Conservation (phyloP, 208 protist genomes). For the Leishmania braziliensis region DNA sequence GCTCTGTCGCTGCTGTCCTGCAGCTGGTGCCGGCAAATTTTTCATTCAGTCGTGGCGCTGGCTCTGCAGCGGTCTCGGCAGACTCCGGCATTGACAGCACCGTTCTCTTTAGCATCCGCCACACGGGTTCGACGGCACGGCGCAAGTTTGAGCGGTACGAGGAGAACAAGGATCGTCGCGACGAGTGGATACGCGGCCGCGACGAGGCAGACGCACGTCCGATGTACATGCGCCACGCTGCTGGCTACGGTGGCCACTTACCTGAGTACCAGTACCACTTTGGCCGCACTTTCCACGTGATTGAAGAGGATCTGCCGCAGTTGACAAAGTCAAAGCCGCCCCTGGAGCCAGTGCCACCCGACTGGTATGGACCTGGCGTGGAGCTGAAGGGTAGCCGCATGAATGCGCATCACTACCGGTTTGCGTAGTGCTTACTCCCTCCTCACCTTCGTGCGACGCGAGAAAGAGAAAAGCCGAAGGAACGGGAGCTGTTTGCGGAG, state of each 20-base stretch:
- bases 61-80: neutral
- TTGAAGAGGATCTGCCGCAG: constrained; percentile 84
- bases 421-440: constrained; percentile 40
- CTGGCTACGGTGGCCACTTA: constrained; percentile 83
- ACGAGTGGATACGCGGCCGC: constrained; percentile 79
- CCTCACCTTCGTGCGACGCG: constrained; percentile 2
- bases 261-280: constrained; percentile 79
- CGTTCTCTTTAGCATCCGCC: constrained; percentile 33
- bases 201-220: constrained; percentile 53
- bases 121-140: constrained; percentile 33
- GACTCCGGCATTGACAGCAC: constrained; percentile 1
- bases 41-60: neutral
- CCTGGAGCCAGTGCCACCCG: constrained; percentile 39
- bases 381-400: constrained; percentile 68
- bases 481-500: neutral
- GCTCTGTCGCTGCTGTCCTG: neutral
- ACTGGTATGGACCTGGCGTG: constrained; percentile 56
- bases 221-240: constrained; percentile 63
- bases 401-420: constrained; percentile 73
- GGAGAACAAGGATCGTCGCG: constrained; percentile 59
- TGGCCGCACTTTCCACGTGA: constrained; percentile 87
- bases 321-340: constrained; percentile 57
- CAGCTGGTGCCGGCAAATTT: neutral
- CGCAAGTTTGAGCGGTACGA: constrained; percentile 70
- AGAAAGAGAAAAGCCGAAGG: neutral